Base-by-base conservation (phyloP, 2,329 filamentous ascomycete genomes). In the Bimuria novae-zelandiae region DNA sequence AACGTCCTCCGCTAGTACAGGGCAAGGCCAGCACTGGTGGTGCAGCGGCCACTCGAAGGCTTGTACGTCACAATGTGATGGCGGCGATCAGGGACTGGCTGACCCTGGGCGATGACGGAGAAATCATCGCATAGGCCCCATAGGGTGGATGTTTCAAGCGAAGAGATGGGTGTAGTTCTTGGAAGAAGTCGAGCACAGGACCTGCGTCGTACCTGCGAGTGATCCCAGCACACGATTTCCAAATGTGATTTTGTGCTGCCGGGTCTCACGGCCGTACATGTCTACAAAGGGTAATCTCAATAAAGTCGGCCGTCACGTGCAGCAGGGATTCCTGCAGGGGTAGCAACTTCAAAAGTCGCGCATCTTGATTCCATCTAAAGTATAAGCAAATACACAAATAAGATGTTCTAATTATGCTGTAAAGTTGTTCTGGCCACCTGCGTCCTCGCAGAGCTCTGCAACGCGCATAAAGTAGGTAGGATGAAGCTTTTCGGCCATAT, bases 101-200 rank as follows among this genome's bases (percentile, higher is more conserved):
- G 30, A 35, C 30, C 33, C 33, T 29, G 22, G 30, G 29, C 43
- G 11, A 12, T 35, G 29, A 25, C 42, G 42, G 42, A 29, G 42
- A 45, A 45, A 17, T 35, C 7, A 30, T 35, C 16, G 42, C 29
- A 23, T 4, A 46, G 30, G 43, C n/a, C n/a, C n/a, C n/a, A n/a
- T n/a, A n/a, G n/a, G n/a, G 22, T 47, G 22, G 16, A 39, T 21
- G 44, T 47, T 47, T 47, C 44, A 37, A 39, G 23, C 37, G 16
- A 23, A 29, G 43, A 27, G 43, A 27, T 17, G 17, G 17, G 12
- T 12, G 27, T 19, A 23, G 30, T 25, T n/a, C 16, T 21, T 27
- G 12, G 35, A 17, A 37, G 6, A 3, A n/a, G n/a, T 32, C 25
- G 8, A 16, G 14, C 16, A n/a, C 42, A 14, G 42, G 29, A 44